phyloP scores from a whole-genome alignment of 495 filamentous ascomycete species.

The Annulohypoxylon moriforme region DNA sequence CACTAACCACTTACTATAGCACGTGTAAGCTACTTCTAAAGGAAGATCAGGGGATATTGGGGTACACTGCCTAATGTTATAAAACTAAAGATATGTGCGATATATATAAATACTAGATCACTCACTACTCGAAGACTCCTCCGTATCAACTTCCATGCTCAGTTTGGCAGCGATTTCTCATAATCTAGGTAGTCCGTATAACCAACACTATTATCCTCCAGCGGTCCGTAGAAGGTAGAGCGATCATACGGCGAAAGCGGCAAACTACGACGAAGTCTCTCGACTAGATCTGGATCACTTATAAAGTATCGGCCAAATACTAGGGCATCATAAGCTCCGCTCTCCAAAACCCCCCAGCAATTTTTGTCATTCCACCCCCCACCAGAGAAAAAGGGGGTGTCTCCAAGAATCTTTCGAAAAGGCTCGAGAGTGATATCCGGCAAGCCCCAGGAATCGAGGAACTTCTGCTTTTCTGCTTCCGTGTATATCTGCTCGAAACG shows the following conservation, averaged over 20 bases:
- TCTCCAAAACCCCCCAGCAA: slow-evolving; percentile 1
- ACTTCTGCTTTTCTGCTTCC: slow-evolving; percentile 3
- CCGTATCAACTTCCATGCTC: background rate
- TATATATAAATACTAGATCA: too few species aligned
- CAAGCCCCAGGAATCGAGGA: slow-evolving; percentile 5
- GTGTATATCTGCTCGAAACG: slow-evolving; percentile 9
- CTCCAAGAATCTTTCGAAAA: background rate
- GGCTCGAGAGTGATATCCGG: background rate
- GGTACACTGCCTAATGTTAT: too few species aligned
- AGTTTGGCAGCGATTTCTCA: background rate
- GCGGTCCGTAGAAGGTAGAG: slow-evolving; percentile 1
- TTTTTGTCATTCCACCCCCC: slow-evolving; percentile 8
- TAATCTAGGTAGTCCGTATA: background rate
- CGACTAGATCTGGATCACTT: slow-evolving; percentile 7
- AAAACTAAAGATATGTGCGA: too few species aligned
- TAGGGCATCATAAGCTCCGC: slow-evolving; percentile 1
- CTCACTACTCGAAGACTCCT: too few species aligned
- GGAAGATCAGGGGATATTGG: too few species aligned
- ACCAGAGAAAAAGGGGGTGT: slow-evolving; percentile 4
- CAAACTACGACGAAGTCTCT: background rate
- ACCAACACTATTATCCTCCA: background rate
- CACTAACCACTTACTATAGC: too few species aligned
- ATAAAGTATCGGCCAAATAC: slow-evolving; percentile 6
- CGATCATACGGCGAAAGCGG: slow-evolving; percentile 2
- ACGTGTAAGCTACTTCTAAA: too few species aligned